Evolutionary conservation across 257 asterid species (phyloP), one percentile per base, ranked within the genome.

Genomic region (Solanum gandarillasii): DNA sequence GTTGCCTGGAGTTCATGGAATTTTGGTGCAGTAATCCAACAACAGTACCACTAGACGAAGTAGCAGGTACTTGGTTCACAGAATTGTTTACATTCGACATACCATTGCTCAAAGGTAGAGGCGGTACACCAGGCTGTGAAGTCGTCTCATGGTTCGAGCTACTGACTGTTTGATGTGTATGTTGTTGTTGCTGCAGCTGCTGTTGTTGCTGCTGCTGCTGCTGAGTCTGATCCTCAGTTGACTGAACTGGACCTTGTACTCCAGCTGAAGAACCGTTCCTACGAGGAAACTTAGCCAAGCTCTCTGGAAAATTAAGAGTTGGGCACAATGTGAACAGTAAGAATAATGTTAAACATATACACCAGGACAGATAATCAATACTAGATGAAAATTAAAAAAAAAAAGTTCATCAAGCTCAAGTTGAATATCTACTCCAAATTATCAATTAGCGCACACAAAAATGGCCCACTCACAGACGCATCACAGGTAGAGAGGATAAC

Each of bases 251-350:
- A 76, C 92, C 91, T 89, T 91, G 96, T 90, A 92, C 91, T 74
- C 93, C 90, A 31, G 94, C 84, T n/a, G 98, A 91, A 38, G 95
- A 88, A 87, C 90, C 91, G 70, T 95, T 89, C 65, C 92, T 90
- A 88, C 99, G 92, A 87, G 99, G 99, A 90, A 93, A 96, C 93
- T 96, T 97, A 75, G 96, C 90, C 93, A 97, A 92, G 89, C 99
- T 97, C 92, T 96, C 99, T 97, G 95, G 8, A 81, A 85, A 92
- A 87, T 86, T 43, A 58, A 25, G 60, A 75, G 34, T 75, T 9
- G 6, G 32, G 55, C 34, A 23, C 83, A 75, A 75, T 75, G 83
- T 12, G 55, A 75, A 75, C 83, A 23, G 83, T 75, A 35, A 74
- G 52, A 55, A 36, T 11, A 14, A 74, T 74, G 83, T 74, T 38